phyloP scores from a whole-genome alignment of 371 early-diverging fungal genomes.

The Mycotypha africana region DNA sequence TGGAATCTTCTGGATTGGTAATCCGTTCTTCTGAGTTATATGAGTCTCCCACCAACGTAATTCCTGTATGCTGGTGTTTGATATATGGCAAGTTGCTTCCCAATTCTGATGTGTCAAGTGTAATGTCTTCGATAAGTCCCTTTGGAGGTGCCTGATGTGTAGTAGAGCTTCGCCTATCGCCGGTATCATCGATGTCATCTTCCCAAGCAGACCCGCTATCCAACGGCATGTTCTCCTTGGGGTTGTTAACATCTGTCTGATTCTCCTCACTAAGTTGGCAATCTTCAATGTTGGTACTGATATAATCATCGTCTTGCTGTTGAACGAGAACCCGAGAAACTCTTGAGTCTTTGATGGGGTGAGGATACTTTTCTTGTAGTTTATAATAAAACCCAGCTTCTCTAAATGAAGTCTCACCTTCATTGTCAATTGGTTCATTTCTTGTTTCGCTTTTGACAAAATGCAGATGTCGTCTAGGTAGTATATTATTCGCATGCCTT shows the following conservation, averaged over 20 bases:
- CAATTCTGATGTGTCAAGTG: no score
- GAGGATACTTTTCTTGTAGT: background rate
- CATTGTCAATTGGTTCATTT: background rate
- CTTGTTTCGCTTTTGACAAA: constrained; percentile 1
- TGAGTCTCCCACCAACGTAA: no score
- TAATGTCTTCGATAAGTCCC: no score
- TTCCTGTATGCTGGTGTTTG: no score
- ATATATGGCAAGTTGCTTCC: no score
- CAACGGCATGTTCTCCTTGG: constrained; percentile 1
- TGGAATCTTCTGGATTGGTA: no score
- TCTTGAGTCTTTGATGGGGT: constrained; percentile 1
- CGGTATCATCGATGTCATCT: constrained; percentile 4
- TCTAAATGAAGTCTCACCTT: background rate
- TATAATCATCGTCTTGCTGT: constrained; percentile 5
- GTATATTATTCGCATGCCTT: constrained; percentile 6
- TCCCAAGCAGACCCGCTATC: constrained; percentile 1
- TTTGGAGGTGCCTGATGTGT: no score
- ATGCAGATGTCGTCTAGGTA: constrained; percentile 13
- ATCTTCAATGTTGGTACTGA: constrained; percentile 1
- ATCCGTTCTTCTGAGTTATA: no score
- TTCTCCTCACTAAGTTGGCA: background rate
- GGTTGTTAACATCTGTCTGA: background rate
- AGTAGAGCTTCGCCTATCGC: no score
- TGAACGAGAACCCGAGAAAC: background rate
- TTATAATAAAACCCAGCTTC: constrained; percentile 2